Base-by-base conservation (phyloP, 2,329 filamentous ascomycete species). In the Bipolaris cookei region DNA sequence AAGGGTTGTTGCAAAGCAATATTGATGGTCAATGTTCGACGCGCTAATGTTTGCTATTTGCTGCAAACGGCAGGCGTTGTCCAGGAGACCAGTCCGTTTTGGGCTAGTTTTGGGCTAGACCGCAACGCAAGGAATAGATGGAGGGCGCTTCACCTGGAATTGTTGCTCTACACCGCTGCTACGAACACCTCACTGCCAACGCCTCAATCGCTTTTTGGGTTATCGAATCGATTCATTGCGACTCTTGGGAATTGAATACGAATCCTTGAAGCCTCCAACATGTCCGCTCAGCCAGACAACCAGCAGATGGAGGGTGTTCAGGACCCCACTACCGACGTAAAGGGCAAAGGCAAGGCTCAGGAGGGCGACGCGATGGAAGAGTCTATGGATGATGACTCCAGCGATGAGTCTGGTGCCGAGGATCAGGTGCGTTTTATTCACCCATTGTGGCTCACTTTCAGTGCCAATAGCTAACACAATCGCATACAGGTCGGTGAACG, bases 331-430 rank as follows among this genome's bases (percentile, higher is more conserved):
- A 73, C 77, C 60, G 75, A 81, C 60, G 83, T 82, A 77, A 96
- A 96, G 84, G 91, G 91, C 79, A 97, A 97, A 84, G 92, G 92
- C 81, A 97, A 97, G 83, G 88, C 86, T 38, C 75, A 80, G 38
- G 84, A 86, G 51, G 78, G 77, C 39, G 80, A 87, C 65, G 86
- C 90, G 67, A 79, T 86, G 72, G 90, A 92, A 85, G 90, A 89
- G 42, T 89, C 92, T 68, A 89, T 90, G 30, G 76, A 92, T 1
- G 89, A 91, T 28, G 81, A 80, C 65, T 85, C 81, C 51, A 86
- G 86, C 45, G 87, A 89, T 14, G 90, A 93, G 38, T 89, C 89
- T 47, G 86, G 84, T 39, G 84, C 83, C 18, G 85, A 84, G 54
- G 80, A 81, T 20, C 79, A 85, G 66, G 86, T 85, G 77, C 68